Evolutionary conservation across 257 asterid genomes (phyloP).

Genomic region (Capsicum rhomboideum): DNA sequence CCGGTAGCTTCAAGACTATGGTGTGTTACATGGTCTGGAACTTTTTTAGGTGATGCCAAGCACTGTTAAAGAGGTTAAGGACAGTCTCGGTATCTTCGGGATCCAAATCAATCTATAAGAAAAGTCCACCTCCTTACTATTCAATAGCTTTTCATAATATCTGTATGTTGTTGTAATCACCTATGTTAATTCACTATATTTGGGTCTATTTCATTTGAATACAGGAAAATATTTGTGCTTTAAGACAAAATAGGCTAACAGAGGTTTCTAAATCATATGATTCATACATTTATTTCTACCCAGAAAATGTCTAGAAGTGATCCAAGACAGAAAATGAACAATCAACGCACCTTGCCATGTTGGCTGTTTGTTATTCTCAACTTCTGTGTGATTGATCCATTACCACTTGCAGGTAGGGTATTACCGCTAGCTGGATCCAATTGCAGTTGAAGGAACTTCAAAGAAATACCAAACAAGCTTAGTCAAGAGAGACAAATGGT

Average conservation of each 20-base stretch:
- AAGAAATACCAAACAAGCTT: not conserved
- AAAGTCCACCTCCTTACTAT: not conserved
- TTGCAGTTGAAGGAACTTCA: conserved; percentile 91
- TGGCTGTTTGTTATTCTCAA: conserved; percentile 75
- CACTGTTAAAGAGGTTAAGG: not conserved
- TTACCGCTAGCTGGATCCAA: conserved; percentile 89
- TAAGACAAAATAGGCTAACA: not conserved
- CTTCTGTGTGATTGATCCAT: conserved; percentile 67
- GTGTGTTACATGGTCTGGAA: not conserved
- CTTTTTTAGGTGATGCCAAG: not conserved
- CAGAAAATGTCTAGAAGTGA: not conserved
- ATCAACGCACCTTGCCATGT: conserved; percentile 72
- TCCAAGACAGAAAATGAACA: not conserved
- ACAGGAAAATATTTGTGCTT: not conserved
- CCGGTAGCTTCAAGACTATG: not conserved
- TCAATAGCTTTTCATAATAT: not conserved
- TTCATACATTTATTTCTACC: not conserved
- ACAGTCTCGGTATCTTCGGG: not conserved
- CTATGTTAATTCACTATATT: not conserved
- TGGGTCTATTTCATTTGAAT: not conserved
- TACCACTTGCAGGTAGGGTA: conserved; percentile 64
- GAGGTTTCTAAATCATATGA: not conserved
- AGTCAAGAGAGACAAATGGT: not conserved
- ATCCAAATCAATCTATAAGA: not conserved
- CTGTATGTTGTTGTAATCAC: not conserved